Conservation (phyloP, 2,329 filamentous ascomycete species). For the Leptodontidium sp. region DNA sequence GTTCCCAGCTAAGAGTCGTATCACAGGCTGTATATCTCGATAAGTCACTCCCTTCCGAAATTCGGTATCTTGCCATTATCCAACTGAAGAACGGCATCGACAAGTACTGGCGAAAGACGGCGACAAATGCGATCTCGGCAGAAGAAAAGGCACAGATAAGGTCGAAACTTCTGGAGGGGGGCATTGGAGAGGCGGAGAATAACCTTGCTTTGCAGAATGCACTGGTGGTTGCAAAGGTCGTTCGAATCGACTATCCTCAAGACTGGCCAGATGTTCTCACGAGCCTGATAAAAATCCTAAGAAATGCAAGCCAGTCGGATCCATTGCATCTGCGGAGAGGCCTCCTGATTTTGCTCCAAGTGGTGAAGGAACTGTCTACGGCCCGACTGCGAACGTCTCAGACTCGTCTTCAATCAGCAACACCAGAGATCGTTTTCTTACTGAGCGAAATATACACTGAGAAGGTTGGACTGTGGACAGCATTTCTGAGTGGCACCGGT, state of each 20-base stretch:
- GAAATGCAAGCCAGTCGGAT: conserved; percentile 63
- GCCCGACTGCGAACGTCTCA: conserved; percentile 79
- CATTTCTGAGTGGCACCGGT: conserved; percentile 63
- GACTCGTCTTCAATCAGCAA: conserved; percentile 77
- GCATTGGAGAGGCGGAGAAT: conserved; percentile 77
- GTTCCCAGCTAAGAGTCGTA: conserved; percentile 15
- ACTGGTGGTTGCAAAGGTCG: conserved; percentile 84
- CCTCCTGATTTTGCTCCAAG: conserved; percentile 80
- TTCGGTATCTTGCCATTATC: conserved; percentile 90
- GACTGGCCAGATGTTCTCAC: conserved; percentile 78
- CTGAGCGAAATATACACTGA: conserved; percentile 80
- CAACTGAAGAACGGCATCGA: conserved; percentile 97
- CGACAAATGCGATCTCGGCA: conserved; percentile 70
- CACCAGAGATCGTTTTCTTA: conserved; percentile 85
- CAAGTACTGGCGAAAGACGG: conserved; percentile 82
- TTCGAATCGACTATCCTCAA: conserved; percentile 86
- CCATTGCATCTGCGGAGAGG: conserved; percentile 74
- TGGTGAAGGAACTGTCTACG: conserved; percentile 90
- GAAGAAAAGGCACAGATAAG: conserved; percentile 83
- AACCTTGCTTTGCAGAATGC: conserved; percentile 88
- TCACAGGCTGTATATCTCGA: conserved; percentile 82
- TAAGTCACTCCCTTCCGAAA: conserved; percentile 75
- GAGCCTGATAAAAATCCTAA: conserved; percentile 70
- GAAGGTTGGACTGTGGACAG: conserved; percentile 74
- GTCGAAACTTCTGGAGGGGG: conserved; percentile 76